Evolutionary conservation across 2,329 filamentous ascomycete species (phyloP).

Genomic region (Bipolaris sorokiniana): DNA sequence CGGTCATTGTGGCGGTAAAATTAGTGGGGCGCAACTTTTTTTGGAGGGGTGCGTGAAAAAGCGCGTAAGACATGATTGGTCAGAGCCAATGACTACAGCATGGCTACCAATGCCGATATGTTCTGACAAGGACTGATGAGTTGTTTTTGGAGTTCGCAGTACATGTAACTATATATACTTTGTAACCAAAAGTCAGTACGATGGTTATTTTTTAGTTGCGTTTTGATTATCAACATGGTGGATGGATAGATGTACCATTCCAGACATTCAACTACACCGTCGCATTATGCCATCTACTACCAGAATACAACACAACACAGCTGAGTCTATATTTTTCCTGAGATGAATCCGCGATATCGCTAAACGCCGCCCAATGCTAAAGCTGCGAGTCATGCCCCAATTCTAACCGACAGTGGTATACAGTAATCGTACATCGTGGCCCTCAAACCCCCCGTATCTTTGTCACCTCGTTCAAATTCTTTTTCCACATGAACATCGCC

Average conservation of each 20-base stretch:
- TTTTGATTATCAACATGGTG: neutral
- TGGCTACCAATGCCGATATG: neutral
- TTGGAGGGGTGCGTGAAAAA: conserved; percentile 6
- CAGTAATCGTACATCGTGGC: conserved; percentile 21
- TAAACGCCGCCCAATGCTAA: conserved; percentile 34
- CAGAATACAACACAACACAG: neutral
- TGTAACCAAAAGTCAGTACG: too few relatives aligned
- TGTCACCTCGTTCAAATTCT: neutral
- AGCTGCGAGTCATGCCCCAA: conserved; percentile 14
- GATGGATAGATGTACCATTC: neutral
- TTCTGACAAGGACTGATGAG: neutral
- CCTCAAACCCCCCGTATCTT: neutral
- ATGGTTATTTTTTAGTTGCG: neutral
- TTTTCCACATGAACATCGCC: neutral
- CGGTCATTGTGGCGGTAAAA: conserved; percentile 21
- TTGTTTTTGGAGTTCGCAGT: neutral
- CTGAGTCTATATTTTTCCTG: neutral
- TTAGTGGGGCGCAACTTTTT: conserved; percentile 21
- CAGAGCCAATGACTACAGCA: neutral
- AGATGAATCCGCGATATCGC: neutral
- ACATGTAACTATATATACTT: neutral
- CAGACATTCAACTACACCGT: too few relatives aligned
- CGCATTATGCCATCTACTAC: too few relatives aligned
- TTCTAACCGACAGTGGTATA: conserved; percentile 17
- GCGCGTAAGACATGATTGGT: conserved; percentile 14